These are phyloP conservation scores for Cryphonectria parasitica DNA, from an alignment of 2,329 filamentous ascomycete genomes.

Conservation along the genomic window DNA sequence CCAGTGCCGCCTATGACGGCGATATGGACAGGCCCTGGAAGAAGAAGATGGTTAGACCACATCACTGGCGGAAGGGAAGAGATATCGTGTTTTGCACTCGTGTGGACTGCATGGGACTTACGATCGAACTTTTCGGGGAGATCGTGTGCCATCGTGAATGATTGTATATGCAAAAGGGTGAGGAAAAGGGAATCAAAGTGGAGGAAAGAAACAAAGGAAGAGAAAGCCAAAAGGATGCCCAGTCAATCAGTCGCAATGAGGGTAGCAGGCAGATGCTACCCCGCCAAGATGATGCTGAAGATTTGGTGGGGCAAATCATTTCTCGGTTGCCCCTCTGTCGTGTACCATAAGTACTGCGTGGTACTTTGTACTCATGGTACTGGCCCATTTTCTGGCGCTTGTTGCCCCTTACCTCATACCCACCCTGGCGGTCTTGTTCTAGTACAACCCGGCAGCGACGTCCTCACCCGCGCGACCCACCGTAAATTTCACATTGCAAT, in stretches of 20 bases:
- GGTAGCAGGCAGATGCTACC: background rate
- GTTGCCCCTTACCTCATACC: background rate
- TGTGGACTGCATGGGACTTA: conserved; percentile 41
- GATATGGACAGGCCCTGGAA: conserved; percentile 72
- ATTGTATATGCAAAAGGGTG: background rate
- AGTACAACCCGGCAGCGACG: background rate
- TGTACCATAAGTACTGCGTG: too few relatives aligned
- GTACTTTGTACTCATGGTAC: too few relatives aligned
- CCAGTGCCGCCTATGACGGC: conserved; percentile 94
- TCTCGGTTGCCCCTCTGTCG: background rate
- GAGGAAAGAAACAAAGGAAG: background rate
- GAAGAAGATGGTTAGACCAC: conserved; percentile 20
- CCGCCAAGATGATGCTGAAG: background rate
- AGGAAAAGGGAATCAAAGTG: background rate
- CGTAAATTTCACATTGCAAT: conserved; percentile 27
- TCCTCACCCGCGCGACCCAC: conserved; percentile 9
- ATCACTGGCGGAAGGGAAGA: background rate
- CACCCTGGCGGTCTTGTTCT: background rate
- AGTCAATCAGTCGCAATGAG: background rate
- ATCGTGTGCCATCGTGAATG: conserved; percentile 40
- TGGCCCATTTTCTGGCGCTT: background rate
- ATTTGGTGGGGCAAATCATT: background rate
- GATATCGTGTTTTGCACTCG: background rate
- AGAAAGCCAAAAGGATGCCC: background rate
- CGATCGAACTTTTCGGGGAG: conserved; percentile 64